Base-by-base conservation (phyloP, 495 filamentous ascomycete species). In the Rhypophila decipiens region DNA sequence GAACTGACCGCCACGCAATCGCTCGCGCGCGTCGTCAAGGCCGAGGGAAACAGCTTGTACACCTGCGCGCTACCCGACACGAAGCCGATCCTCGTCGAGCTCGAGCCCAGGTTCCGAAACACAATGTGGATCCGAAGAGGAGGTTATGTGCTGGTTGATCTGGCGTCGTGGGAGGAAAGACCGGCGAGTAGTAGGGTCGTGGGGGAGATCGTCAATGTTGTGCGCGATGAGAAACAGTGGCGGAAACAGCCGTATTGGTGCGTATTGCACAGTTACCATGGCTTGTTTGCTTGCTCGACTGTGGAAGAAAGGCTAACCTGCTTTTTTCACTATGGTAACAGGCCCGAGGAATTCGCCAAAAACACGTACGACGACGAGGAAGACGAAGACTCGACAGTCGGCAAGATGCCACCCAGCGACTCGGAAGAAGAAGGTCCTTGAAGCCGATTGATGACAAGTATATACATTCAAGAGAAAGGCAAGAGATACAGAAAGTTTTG, bases 191-290 rank as follows among this genome's bases (percentile, higher is more conserved):
- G 88, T 56, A 90, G 87, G 68, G 75, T 96, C 8, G 73, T 77
- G 39, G 93, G 90, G 12, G 87, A 95, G 66, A 95, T 98, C 59
- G 75, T 94, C 56, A 96, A 96, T 61, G 80, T 98, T 10, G 89
- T 98, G 33, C 71, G 86, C 39, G 86, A 95, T 59, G 93, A 96
- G 70, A 93, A 86, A 69, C 72, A 72, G 29, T 98, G 93, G 93
- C 80, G 90, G 50, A 94, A 91, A 67, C 79, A 84, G 68, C 58
- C 70, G n/a, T 98, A 89, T 59, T 97, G 93, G 93, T 94, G 58
- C 56, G 77, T 36, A 40, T 33, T 33, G n/a, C 10, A 5, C 10
- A 27, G 24, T 42, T n/a, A n/a, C n/a, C n/a, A n/a, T n/a, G n/a
- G n/a, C n/a, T n/a, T n/a, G n/a, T n/a, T n/a, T n/a, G n/a, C n/a